Base-by-base conservation (phyloP, 2,329 filamentous ascomycete genomes). In the Neocatenulostroma microsporum region DNA sequence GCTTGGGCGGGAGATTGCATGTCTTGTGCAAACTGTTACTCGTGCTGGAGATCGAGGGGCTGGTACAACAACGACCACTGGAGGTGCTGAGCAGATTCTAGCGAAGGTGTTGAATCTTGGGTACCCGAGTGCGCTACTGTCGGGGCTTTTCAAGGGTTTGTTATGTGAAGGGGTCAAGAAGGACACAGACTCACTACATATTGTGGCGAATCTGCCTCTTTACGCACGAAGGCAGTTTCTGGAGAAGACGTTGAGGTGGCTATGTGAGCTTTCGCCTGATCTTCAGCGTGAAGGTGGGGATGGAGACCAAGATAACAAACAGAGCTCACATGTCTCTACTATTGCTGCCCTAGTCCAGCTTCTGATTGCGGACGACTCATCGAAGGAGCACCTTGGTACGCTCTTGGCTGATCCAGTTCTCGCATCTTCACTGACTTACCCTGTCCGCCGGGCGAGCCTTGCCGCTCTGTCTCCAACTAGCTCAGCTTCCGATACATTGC, bases 31-130 rank as follows among this genome's bases (percentile, higher is more conserved):
- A n/a, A n/a, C n/a, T n/a, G n/a, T n/a, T n/a, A n/a, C n/a, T n/a
- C n/a, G n/a, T n/a, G n/a, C n/a, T n/a, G n/a, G n/a, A n/a, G n/a
- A n/a, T n/a, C n/a, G n/a, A n/a, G n/a, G n/a, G n/a, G n/a, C n/a
- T n/a, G n/a, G n/a, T n/a, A n/a, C n/a, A n/a, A n/a, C n/a, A n/a
- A n/a, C n/a, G n/a, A n/a, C n/a, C n/a, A n/a, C n/a, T n/a, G n/a
- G n/a, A n/a, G n/a, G n/a, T n/a, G n/a, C n/a, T n/a, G n/a, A n/a
- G 13, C 65, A 69, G 30, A 48, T 79, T 5, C 61, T 67, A 13
- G 66, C 74, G 3, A 79, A 80, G 44, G 69, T 76, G 1, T 63
- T 89, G 40, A 79, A 73, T 20, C 59, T 94, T 20, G 85, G 84
- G 3, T 85, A 91, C 60, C 66, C 72, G 36, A 27, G 42, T 8